A percentile compares a stretch with the other conserved stretches of the same genome.
These are phyloP conservation scores for Symbiodinium natans DNA, from an alignment of 73 alveolate species.

Conservation along the genomic window DNA sequence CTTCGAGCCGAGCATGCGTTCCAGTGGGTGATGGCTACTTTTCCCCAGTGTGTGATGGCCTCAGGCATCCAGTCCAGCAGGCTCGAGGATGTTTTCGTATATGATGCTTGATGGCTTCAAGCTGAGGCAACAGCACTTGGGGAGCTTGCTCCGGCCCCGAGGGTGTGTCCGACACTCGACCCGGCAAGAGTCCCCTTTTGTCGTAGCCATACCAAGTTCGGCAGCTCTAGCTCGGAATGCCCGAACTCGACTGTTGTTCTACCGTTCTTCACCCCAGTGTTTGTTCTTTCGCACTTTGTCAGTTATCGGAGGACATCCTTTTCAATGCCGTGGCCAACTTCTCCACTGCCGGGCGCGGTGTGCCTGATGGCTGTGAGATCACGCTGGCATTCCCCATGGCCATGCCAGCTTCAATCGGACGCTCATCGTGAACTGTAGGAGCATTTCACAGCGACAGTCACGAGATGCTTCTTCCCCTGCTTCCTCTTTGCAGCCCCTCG, in stretches of 20 bases:
- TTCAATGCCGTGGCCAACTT: conserved; percentile 66
- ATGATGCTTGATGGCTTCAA: not conserved
- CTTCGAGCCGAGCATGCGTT: not conserved
- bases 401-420: conserved; percentile 14
- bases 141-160: conserved; percentile 19
- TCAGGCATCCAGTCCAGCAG: not conserved
- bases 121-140: conserved; percentile 45
- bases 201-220: too few species aligned
- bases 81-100: not conserved
- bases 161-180: conserved; percentile 36
- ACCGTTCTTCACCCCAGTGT: too few species aligned
- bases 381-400: conserved; percentile 69
- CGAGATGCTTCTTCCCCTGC: not conserved
- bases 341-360: conserved; percentile 87
- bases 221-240: not conserved
- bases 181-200: not conserved
- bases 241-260: too few species aligned
- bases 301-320: not conserved
- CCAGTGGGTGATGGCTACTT: not conserved
- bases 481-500: not conserved
- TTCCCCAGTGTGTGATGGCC: not conserved
- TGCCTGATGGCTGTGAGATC: conserved; percentile 76
- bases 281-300: too few species aligned
- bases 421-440: not conserved
- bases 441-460: too few species aligned